Evolutionary conservation across 768 basidiomycete species (phyloP), one percentile per base, ranked within the genome.

Genomic region (Serendipita vermifera): DNA sequence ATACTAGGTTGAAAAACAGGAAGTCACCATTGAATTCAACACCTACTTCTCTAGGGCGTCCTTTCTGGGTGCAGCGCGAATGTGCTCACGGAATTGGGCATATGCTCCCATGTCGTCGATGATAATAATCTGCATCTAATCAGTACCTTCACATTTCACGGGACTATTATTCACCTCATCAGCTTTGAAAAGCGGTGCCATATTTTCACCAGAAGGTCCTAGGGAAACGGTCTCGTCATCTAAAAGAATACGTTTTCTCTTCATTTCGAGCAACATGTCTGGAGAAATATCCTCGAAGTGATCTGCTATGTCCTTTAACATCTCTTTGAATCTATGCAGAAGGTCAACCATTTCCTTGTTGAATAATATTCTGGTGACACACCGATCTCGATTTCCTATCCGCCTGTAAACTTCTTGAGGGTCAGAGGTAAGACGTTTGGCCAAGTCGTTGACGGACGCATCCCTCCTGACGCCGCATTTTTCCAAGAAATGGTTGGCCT

Each of bases 391-490:
- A 77, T 77, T 33, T 77, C 76, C 11, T 78, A 75, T 0, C 87
- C 15, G 70, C 20, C 79, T 69, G 59, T 84, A 86, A 65, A 94
- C 89, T 56, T 74, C 72, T 31, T 71, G 72, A 11, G 90, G 86
- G 65, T 89, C 74, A 1, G 73, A 73, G 20, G 93, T 67, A 38
- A 91, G 68, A 53, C 80, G 83, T 54, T 75, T 74, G 0, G 81
- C 82, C 38, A 91, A 75, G 67, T 92, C 90, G 57, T 88, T 81
- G 3, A 91, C 79, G 43, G 80, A 89, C 3, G 94, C 92, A 64
- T 91, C 87, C 36, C 77, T 81, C 64, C 81, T 85, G 15, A 92
- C 87, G 7, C 96, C 94, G 62, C 89, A 89, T 2, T 86, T 82
- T 54, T 76, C 78, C 41, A 99, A 72, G 69, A 99, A 97, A 3